Evolutionary conservation across 2,329 filamentous ascomycete genomes (phyloP), one percentile per base, ranked within the genome.

Genomic region (Anthostomella pinea): DNA sequence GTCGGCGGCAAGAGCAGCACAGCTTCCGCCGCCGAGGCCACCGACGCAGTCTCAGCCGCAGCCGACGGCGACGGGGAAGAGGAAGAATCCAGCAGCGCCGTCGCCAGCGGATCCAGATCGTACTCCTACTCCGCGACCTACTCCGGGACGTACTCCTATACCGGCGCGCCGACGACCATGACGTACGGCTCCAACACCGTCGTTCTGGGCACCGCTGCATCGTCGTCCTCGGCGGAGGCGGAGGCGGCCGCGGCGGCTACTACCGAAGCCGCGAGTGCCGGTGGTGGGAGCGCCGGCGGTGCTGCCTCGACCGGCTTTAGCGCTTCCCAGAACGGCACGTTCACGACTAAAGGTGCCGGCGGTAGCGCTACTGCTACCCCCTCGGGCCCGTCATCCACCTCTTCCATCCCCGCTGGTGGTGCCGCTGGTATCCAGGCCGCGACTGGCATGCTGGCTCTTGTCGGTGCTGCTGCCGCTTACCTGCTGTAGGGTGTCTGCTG

Each of bases 321-420:
- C 33, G 41, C 42, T 8, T 45, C 31, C 1, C 38, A 38, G 25
- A 52, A 55, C 28, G 27, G 27, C 10, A 54, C 49, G 13, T 8
- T 31, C 3, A 28, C 32, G 3, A 48, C 39, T 9, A 47, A 28
- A 17, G 34, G 18, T 23, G 32, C 28, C 35, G 13, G 38, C 35
- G 26, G 42, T 35, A 39, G 43, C 8, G 45, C 45, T 3, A 48
- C 49, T 6, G 44, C 38, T 1, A 52, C 49, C n/a, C 48, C 52
- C 5, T 48, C 45, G 11, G 43, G 40, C 21, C 46, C 53, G 7
- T 41, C 46, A 28, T 36, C 49, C 22, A 25, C 14, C 13, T 34
- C 41, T 11, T 46, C 46, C 7, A 14, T 35, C 5, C 38, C 48
- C 1, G 39, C 44, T 5, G 42, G 43, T 2, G 46, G 35, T n/a